Evolutionary conservation across 305 asterid genomes (phyloP).

Genomic region (Striga hermonthica): DNA sequence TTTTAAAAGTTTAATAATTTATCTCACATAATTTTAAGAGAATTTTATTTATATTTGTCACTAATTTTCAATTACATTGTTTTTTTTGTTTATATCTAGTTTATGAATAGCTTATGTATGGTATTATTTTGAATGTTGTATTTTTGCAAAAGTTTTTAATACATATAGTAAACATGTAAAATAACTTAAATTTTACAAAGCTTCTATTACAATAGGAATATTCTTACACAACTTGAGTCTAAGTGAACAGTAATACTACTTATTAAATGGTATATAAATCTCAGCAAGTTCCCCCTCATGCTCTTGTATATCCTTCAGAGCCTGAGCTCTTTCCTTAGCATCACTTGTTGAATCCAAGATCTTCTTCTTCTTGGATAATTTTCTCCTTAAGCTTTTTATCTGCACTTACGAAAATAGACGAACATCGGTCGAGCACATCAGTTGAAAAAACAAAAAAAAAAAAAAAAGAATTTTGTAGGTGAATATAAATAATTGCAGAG

Average conservation of each 20-base stretch:
- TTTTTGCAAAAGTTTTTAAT: no score
- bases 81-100: no score
- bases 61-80: no score
- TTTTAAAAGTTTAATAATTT: no score
- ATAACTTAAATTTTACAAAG: no score
- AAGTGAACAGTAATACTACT: constrained; percentile 4
- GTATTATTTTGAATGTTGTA: no score
- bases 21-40: no score
- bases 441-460: not conserved
- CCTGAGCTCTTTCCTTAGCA: constrained; percentile 41
- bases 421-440: not conserved
- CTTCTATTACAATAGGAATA: no score
- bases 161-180: no score
- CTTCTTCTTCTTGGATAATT: constrained; percentile 37
- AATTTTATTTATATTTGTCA: no score
- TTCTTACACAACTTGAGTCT: no score
- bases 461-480: not conserved
- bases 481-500: constrained; percentile 1
- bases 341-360: constrained; percentile 28
- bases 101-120: no score
- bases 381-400: constrained; percentile 59
- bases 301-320: constrained; percentile 38
- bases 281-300: constrained; percentile 45
- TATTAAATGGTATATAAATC: constrained; percentile 38
- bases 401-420: constrained; percentile 28